phyloP scores from a whole-genome alignment of 1,139 yeast species.

The Hanseniaspora gamundiae region DNA sequence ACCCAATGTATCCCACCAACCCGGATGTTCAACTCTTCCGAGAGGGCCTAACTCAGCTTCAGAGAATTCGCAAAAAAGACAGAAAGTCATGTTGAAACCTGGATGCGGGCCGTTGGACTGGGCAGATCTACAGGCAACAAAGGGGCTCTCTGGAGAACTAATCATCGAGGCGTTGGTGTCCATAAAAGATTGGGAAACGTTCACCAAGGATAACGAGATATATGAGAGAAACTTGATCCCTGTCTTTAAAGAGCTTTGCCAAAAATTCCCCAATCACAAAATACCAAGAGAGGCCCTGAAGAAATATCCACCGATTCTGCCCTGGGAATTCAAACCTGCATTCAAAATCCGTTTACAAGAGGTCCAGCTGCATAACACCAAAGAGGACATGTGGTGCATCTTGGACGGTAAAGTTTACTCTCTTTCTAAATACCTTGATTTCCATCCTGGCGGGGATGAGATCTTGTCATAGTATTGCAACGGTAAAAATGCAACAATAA shows the following conservation, averaged over 20 bases:
- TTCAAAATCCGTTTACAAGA: slow-evolving; percentile 48
- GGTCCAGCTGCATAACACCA: slow-evolving; percentile 43
- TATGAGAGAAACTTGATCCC: slow-evolving; percentile 10
- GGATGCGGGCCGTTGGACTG: slow-evolving; percentile 26
- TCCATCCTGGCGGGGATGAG: slow-evolving; percentile 87
- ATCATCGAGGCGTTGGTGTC: slow-evolving; percentile 3
- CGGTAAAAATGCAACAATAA: slow-evolving; percentile 71
- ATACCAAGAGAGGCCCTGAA: not conserved
- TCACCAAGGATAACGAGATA: slow-evolving; percentile 4
- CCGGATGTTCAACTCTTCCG: not conserved
- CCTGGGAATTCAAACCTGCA: slow-evolving; percentile 24
- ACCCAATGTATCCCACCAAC: not conserved
- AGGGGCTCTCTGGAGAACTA: slow-evolving; percentile 12
- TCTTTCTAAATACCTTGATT: slow-evolving; percentile 66
- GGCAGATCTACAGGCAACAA: slow-evolving; percentile 14
- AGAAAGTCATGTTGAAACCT: slow-evolving; percentile 21
- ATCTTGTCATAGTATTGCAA: slow-evolving; percentile 58
- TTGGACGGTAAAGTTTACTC: slow-evolving; percentile 76
- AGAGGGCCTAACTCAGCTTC: not conserved
- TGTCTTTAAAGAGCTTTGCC: slow-evolving; percentile 9
- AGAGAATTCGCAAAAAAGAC: slow-evolving; percentile 10
- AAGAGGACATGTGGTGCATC: slow-evolving; percentile 76
- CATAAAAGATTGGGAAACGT: not conserved
- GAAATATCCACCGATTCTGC: not conserved
- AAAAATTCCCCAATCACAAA: slow-evolving; percentile 5